Evolutionary conservation across 148 eudicot genomes (phyloP).

Genomic region (Hydrangea macrophylla): DNA sequence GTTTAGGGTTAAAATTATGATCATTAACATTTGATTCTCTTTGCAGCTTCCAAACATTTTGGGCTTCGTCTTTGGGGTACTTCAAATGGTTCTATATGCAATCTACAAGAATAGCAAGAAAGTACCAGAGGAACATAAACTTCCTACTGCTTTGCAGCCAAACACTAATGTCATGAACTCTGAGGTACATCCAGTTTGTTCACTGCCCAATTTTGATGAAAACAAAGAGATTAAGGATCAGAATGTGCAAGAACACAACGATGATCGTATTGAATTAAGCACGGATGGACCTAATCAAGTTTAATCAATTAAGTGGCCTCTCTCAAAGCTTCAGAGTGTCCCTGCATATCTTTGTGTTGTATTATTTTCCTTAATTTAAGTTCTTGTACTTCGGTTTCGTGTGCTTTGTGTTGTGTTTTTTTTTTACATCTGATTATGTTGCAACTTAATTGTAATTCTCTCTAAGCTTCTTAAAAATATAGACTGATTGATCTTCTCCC

Average conservation of each 20-base stretch:
- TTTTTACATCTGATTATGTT: no score
- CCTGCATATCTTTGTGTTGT: background rate
- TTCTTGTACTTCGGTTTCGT: no score
- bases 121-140: conserved; percentile 5
- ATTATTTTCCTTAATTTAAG: no score
- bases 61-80: conserved; percentile 21
- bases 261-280: background rate
- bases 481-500: no score
- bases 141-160: background rate
- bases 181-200: background rate
- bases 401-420: no score
- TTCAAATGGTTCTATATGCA: conserved; percentile 20
- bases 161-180: background rate
- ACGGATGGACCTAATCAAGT: conserved; percentile 5
- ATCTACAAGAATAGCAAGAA: conserved; percentile 13
- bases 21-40: no score
- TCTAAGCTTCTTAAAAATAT: no score
- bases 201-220: background rate
- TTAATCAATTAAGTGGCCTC: background rate
- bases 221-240: background rate
- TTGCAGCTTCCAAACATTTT: conserved; percentile 24
- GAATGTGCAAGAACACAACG: background rate
- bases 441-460: no score
- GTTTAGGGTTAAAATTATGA: no score
- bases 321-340: background rate